Conservation (phyloP, 2,329 filamentous ascomycete species). For the Lojkania enalia region DNA sequence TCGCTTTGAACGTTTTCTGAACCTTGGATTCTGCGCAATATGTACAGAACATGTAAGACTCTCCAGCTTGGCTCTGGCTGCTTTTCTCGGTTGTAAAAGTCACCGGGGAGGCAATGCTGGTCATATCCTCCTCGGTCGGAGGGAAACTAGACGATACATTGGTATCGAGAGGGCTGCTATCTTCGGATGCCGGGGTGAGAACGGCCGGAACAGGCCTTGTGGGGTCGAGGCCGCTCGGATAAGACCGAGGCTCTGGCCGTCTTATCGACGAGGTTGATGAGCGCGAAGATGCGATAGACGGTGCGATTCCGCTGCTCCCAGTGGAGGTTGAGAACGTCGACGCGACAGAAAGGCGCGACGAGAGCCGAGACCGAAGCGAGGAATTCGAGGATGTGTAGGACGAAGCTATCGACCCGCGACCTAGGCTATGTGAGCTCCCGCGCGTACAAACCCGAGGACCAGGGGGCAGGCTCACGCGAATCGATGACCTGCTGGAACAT, state of each 20-base stretch:
- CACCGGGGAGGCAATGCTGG: conserved; percentile 29
- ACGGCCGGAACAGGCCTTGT: conserved; percentile 36
- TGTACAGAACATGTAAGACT: conserved; percentile 45
- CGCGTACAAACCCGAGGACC: background rate
- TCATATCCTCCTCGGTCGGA: conserved; percentile 37
- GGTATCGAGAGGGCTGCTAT: conserved; percentile 35
- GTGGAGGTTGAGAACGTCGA: conserved; percentile 39
- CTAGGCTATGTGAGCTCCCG: conserved; percentile 28
- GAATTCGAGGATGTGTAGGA: conserved; percentile 36
- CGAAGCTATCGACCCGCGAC: conserved; percentile 37
- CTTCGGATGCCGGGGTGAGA: conserved; percentile 36
- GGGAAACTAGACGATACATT: conserved; percentile 35
- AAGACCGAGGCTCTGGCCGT: conserved; percentile 39
- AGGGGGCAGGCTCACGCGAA: conserved; percentile 34
- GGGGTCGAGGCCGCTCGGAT: conserved; percentile 37
- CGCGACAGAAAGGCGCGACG: conserved; percentile 39
- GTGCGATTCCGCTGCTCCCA: conserved; percentile 30
- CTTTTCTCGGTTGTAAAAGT: conserved; percentile 24
- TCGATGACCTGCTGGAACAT: conserved; percentile 44
- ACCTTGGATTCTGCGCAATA: conserved; percentile 42
- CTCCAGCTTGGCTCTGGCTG: conserved; percentile 28
- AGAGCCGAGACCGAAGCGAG: conserved; percentile 40
- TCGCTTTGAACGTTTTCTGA: conserved; percentile 43
- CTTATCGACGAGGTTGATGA: conserved; percentile 28
- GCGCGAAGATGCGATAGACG: conserved; percentile 32